Evolutionary conservation across 2,329 filamentous ascomycete genomes (phyloP).

Genomic region (Aspergillus alliaceus): DNA sequence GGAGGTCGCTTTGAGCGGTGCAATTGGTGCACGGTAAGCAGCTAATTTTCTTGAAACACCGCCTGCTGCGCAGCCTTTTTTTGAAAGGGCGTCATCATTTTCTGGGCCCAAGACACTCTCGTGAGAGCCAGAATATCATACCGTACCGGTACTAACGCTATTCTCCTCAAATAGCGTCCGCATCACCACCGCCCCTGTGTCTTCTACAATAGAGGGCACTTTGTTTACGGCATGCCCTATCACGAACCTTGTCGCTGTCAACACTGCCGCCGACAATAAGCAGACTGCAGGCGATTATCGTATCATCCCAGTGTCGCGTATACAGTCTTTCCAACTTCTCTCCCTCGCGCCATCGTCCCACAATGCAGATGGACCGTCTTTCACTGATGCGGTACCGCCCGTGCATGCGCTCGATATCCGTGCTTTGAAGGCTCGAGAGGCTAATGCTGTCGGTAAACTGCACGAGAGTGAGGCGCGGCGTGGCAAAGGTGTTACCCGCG

Average conservation of each 20-base stretch:
- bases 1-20: slow-evolving; percentile 58
- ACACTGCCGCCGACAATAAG: slow-evolving; percentile 44
- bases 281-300: slow-evolving; percentile 56
- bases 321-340: slow-evolving; percentile 58
- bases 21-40: slow-evolving; percentile 61
- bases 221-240: slow-evolving; percentile 63
- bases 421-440: slow-evolving; percentile 56
- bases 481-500: slow-evolving; percentile 61
- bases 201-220: slow-evolving; percentile 59
- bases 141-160: slow-evolving; percentile 3
- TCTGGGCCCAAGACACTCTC: not conserved
- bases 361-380: slow-evolving; percentile 37
- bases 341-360: slow-evolving; percentile 36
- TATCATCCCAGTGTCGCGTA: slow-evolving; percentile 60
- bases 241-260: slow-evolving; percentile 62
- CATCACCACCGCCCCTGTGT: slow-evolving; percentile 54
- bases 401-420: slow-evolving; percentile 53
- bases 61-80: not conserved
- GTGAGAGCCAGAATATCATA: not conserved
- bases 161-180: slow-evolving; percentile 49
- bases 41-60: not conserved
- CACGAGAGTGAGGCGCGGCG: slow-evolving; percentile 59
- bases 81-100: not conserved
- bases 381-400: slow-evolving; percentile 48
- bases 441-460: slow-evolving; percentile 55